Base-by-base conservation (phyloP, 2,329 filamentous ascomycete species). In the Trichoderma sp. region DNA sequence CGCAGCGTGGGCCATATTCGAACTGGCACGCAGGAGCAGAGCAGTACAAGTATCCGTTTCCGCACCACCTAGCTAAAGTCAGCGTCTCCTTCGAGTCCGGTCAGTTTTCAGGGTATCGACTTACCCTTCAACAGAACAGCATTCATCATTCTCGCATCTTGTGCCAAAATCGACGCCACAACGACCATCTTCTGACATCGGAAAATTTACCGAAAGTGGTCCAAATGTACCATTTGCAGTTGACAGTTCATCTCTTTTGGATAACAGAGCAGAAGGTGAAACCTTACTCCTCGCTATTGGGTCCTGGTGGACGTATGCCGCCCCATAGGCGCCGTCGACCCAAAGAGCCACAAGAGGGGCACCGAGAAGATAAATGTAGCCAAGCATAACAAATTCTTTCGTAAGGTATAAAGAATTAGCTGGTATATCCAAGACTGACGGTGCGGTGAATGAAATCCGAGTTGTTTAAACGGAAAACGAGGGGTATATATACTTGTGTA, bases 11-110 rank as follows among this genome's bases (percentile, higher is more conserved):
- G n/a, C 86, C 86, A 71, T 86, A 89, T 70, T 84, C 77, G 72
- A 89, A 86, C 74, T 87, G 82, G 73, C 88, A 90, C 64, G 87
- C 84, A 2, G 88, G 88, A 22, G 87, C 84, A 34, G 82, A 81
- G 77, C 88, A 90, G 76, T 88, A 87, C 2, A 85, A 82, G 12
- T 74, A 74, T 4, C 79, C 81, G n/a, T 75, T 81, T 59, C 86
- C 87, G 70, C 86, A 89, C 81, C 84, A 88, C 52, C 83, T 85
- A 17, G 8, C 15, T 34, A 2, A 27, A 22, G 12, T 37, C 32
- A 32, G 37, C 37, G 5, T 7, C 35, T 29, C 35, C 15, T 19
- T 19, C 32, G 2, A 32, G 7, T 15, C 2, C 15, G 1, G 10
- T 13, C 32, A n/a, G 32, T n/a, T 8, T 22, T 15, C n/a, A 45